Evolutionary conservation across 108 stramenopile genomes (phyloP), one percentile per base, ranked within the genome.

Genomic region (Skeletonema potamos): DNA sequence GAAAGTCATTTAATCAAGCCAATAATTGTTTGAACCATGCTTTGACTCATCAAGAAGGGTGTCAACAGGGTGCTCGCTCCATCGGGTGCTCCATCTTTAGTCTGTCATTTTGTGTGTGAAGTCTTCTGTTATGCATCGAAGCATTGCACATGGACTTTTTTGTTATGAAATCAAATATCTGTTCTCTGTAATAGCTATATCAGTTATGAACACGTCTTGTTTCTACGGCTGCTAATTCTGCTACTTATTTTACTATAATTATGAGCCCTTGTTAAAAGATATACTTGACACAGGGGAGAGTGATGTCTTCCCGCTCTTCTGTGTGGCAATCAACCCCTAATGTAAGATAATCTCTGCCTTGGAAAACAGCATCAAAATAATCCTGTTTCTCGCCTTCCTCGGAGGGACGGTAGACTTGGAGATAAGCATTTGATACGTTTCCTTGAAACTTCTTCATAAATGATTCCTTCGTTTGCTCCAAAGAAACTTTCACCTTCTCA

Each of bases 301-400:
- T 68, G 39, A 85, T 79, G 15, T 85, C 84, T 57, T 78, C 81
- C 30, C 72, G 68, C 10, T 46, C 56, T 12, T 54, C 55, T 10
- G 72, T 70, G 51, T 79, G 77, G 60, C 84, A 85, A 63, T 85
- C 77, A 11, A 85, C 73, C 4, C 74, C 84, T 58, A 85, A 71
- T 0, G 70, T 61, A 7, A 85, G 63, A 70, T 82, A 85, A 64
- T 85, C 73, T 33, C 84, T 62, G 54, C 62, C 55, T 48, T 58
- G 74, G 44, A 78, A 74, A 27, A 85, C 73, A 9, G 70, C 26
- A 51, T 85, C 82, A 72, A 82, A 85, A 64, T 85, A 85, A 20
- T 75, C 64, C 68, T 74, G 73, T 32, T 85, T 68, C 48, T 77
- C 72, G 27, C 70, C 73, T 15, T 63, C 81, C 20, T 84, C 84